These are phyloP conservation scores for Penicillium coprophilum DNA, from an alignment of 495 filamentous ascomycete genomes.

Conservation along the genomic window DNA sequence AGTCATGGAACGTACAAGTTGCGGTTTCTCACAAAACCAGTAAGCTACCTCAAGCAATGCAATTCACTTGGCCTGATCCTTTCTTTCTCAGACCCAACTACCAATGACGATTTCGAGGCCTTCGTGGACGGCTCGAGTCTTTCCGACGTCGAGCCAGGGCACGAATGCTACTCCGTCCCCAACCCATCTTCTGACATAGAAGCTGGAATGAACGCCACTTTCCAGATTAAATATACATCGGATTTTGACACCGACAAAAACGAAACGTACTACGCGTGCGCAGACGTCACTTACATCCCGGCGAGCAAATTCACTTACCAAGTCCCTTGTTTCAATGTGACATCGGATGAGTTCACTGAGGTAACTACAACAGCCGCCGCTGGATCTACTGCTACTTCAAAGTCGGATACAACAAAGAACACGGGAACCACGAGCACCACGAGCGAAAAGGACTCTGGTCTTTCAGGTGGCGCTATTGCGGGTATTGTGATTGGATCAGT, in stretches of 20 bases:
- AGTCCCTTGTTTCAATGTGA: slow-evolving; percentile 54
- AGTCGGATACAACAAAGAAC: neutral
- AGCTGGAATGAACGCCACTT: slow-evolving; percentile 50
- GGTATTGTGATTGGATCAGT: slow-evolving; percentile 49
- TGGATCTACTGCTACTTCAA: slow-evolving; percentile 5
- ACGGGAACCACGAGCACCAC: slow-evolving; percentile 10
- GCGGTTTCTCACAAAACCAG: slow-evolving; percentile 46
- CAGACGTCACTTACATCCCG: slow-evolving; percentile 51
- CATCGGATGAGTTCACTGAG: slow-evolving; percentile 15
- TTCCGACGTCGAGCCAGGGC: slow-evolving; percentile 43
- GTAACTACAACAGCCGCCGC: slow-evolving; percentile 12
- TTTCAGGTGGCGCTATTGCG: slow-evolving; percentile 46
- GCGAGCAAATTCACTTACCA: slow-evolving; percentile 34
- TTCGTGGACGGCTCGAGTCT: slow-evolving; percentile 31
- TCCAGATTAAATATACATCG: slow-evolving; percentile 51
- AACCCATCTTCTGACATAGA: slow-evolving; percentile 34
- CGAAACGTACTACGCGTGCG: slow-evolving; percentile 53
- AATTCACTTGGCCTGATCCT: slow-evolving; percentile 1
- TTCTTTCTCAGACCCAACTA: slow-evolving; percentile 32
- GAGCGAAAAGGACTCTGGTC: slow-evolving; percentile 10
- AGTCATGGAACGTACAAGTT: slow-evolving; percentile 49
- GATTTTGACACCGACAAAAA: slow-evolving; percentile 44
- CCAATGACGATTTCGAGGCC: slow-evolving; percentile 44
- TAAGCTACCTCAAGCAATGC: slow-evolving; percentile 22
- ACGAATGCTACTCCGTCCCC: slow-evolving; percentile 52